Conservation (phyloP, 371 early-diverging fungal species). For the Syncephalastrum monosporum region DNA sequence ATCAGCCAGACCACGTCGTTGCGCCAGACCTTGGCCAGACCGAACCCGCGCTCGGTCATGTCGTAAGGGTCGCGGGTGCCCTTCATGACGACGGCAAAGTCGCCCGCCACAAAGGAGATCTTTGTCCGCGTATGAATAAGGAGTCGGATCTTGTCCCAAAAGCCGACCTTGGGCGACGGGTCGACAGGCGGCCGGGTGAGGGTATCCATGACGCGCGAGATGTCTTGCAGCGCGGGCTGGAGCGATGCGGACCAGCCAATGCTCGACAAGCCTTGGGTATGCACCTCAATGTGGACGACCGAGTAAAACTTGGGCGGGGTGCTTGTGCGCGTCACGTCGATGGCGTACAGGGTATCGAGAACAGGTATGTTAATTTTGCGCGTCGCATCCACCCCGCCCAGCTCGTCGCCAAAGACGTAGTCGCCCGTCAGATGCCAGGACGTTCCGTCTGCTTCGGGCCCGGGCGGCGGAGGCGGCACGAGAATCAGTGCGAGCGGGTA, state of each 20-base stretch:
- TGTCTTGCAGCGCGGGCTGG: slow-evolving; percentile 67
- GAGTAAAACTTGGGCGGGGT: slow-evolving; percentile 69
- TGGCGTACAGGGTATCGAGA: slow-evolving; percentile 24
- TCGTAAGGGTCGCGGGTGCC: slow-evolving; percentile 51
- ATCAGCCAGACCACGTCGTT: slow-evolving; percentile 37
- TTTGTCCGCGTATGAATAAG: slow-evolving; percentile 62
- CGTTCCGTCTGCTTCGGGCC: slow-evolving; percentile 1
- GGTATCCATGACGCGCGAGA: slow-evolving; percentile 59
- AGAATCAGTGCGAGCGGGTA: slow-evolving; percentile 55
- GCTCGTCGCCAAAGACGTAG: slow-evolving; percentile 44
- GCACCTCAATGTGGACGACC: slow-evolving; percentile 48
- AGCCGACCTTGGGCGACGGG: slow-evolving; percentile 67
- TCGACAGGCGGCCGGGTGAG: slow-evolving; percentile 65
- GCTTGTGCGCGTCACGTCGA: slow-evolving; percentile 50
- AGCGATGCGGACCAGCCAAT: slow-evolving; percentile 61
- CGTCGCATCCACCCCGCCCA: slow-evolving; percentile 35
- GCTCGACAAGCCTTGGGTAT: slow-evolving; percentile 33
- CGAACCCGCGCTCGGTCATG: slow-evolving; percentile 41
- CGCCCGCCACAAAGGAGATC: slow-evolving; percentile 56
- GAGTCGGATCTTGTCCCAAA: slow-evolving; percentile 79
- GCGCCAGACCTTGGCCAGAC: slow-evolving; percentile 48
- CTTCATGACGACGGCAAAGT: slow-evolving; percentile 48
- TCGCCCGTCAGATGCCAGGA: slow-evolving; percentile 44
- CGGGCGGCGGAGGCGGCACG: slow-evolving; percentile 36
- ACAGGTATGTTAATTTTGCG: slow-evolving; percentile 24